These are phyloP conservation scores for Aspergillus fumigatus DNA, from an alignment of 2,329 filamentous ascomycete species.

Conservation along the genomic window DNA sequence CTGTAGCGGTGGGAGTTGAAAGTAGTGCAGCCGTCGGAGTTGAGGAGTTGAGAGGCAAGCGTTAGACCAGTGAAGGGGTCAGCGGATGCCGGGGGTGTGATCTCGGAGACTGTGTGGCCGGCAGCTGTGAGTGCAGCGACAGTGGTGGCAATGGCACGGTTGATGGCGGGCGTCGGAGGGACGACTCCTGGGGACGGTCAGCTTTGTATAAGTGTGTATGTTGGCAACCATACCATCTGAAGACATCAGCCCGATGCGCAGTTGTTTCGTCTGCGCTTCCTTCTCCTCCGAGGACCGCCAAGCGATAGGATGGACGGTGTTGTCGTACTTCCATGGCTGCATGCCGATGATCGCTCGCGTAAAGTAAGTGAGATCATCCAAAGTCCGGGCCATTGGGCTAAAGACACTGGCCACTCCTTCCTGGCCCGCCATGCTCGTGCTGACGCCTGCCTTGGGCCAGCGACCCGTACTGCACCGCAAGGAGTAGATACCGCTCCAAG, in stretches of 20 bases:
- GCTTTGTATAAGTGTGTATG: conserved; percentile 4
- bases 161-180: conserved; percentile 79
- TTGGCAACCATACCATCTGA: conserved; percentile 54
- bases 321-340: conserved; percentile 85
- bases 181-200: conserved; percentile 57
- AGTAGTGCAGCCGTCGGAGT: conserved; percentile 76
- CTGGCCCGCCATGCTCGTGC: conserved; percentile 86
- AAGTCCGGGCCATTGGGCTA: conserved; percentile 84
- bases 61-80: conserved; percentile 72
- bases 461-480: conserved; percentile 82
- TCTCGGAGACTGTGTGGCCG: conserved; percentile 69
- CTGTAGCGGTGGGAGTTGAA: conserved; percentile 71
- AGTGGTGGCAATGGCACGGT: conserved; percentile 67
- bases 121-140: conserved; percentile 63
- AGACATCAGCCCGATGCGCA: conserved; percentile 71
- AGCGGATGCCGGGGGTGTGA: conserved; percentile 65
- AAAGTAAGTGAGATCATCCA: conserved; percentile 81
- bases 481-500: conserved; percentile 85
- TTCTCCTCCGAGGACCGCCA: conserved; percentile 64
- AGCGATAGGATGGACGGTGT: conserved; percentile 75
- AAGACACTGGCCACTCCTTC: conserved; percentile 87
- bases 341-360: conserved; percentile 71
- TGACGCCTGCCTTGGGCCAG: conserved; percentile 81
- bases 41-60: conserved; percentile 74
- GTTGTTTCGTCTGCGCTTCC: conserved; percentile 57